Conservation (phyloP, 371 early-diverging fungal genomes). For the Mortierella sp. region DNA sequence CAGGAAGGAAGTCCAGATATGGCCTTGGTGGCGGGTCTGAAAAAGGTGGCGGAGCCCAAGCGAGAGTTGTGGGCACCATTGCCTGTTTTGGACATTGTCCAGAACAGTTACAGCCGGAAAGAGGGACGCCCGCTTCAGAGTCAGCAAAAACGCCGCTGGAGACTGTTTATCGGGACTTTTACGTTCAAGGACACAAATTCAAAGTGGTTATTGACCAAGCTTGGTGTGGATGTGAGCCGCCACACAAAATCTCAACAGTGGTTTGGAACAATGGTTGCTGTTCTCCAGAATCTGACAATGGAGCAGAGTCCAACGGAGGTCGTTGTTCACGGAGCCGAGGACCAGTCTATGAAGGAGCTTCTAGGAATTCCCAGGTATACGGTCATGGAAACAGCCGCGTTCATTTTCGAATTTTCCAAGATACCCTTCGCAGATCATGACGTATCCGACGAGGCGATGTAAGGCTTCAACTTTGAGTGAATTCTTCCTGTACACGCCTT, state of each 20-base stretch:
- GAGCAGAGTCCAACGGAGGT: slow-evolving; percentile 25
- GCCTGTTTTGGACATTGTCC: slow-evolving; percentile 26
- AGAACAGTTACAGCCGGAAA: slow-evolving; percentile 3
- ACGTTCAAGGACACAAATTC: slow-evolving; percentile 28
- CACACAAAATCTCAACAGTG: slow-evolving; percentile 25
- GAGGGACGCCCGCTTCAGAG: background rate
- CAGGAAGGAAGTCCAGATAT: slow-evolving; percentile 36
- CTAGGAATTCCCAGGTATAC: slow-evolving; percentile 28
- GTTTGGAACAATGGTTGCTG: slow-evolving; percentile 35
- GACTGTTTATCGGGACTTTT: slow-evolving; percentile 30
- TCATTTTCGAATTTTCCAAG: slow-evolving; percentile 45
- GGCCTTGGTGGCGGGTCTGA: slow-evolving; percentile 30
- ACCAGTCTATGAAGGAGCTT: slow-evolving; percentile 27
- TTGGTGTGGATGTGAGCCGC: slow-evolving; percentile 35
- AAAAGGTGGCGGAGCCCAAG: slow-evolving; percentile 29
- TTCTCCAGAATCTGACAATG: slow-evolving; percentile 6
- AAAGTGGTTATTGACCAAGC: slow-evolving; percentile 42
- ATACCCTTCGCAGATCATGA: slow-evolving; percentile 23
- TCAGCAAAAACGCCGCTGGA: slow-evolving; percentile 25
- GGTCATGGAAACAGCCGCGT: slow-evolving; percentile 37
- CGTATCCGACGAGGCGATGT: slow-evolving; percentile 30
- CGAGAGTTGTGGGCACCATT: slow-evolving; percentile 45
- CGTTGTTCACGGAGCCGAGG: slow-evolving; percentile 39
- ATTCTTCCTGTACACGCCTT: background rate
- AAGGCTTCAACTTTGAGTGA: slow-evolving; percentile 1